Percentiles rank a stretch among this genome's conserved stretches.
Evolutionary conservation across 1,284 basidiomycete species (phyloP).

Genomic region (Rhodotorula glutinis): DNA sequence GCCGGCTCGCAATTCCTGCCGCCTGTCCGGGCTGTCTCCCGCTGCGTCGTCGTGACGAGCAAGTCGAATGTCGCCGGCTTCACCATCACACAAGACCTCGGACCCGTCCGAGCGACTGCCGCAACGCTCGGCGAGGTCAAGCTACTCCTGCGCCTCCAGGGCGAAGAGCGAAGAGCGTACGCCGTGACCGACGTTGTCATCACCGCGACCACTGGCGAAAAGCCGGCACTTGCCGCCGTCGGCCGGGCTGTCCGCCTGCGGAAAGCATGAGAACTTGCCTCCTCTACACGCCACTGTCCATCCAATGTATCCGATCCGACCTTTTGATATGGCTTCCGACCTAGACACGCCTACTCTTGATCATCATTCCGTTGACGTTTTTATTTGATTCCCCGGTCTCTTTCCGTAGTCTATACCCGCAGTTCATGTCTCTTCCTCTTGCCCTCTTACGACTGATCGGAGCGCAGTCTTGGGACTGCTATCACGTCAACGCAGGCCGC

Average conservation of each 20-base stretch:
- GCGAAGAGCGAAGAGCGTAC: conserved; percentile 2
- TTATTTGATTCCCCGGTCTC: no score
- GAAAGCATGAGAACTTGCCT: background rate
- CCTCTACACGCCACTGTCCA: background rate
- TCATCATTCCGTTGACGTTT: no score
- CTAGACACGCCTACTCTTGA: background rate
- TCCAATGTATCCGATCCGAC: background rate
- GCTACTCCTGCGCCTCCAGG: conserved; percentile 7
- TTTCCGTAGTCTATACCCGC: no score
- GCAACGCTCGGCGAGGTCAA: conserved; percentile 1
- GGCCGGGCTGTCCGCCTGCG: conserved; percentile 8
- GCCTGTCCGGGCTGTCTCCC: background rate
- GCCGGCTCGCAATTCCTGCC: background rate
- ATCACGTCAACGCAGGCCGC: no score
- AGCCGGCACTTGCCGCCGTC: background rate
- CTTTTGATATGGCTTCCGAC: background rate
- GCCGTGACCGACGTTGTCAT: conserved; percentile 9
- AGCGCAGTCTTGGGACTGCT: no score
- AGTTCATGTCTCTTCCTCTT: no score
- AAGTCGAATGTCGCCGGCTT: background rate
- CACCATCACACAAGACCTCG: conserved; percentile 2
- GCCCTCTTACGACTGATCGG: no score
- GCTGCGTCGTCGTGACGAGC: conserved; percentile 5
- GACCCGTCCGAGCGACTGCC: background rate
- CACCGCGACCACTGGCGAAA: background rate